phyloP scores from a whole-genome alignment of 1,284 basidiomycete genomes.

The Pascua sp. region DNA sequence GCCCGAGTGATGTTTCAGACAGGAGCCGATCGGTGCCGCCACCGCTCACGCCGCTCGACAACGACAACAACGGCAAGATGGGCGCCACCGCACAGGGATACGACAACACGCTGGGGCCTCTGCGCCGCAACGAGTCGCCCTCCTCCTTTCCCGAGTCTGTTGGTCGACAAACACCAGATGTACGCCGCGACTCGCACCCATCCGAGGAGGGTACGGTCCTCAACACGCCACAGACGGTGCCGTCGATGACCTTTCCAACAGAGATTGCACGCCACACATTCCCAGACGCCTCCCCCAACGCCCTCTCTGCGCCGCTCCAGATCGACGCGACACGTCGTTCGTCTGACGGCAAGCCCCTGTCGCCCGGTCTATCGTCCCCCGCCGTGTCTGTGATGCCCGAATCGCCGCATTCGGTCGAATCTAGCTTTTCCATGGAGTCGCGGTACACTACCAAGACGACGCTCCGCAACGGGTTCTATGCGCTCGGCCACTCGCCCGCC shows the following conservation, averaged over 20 bases:
- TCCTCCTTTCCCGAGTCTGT: too few species aligned
- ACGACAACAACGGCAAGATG: too few species aligned
- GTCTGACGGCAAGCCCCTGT: neutral
- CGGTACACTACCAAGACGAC: slow-evolving; percentile 2
- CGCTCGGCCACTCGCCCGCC: slow-evolving; percentile 13
- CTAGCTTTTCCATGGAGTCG: slow-evolving; percentile 10
- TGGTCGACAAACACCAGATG: too few species aligned
- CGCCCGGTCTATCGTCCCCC: neutral
- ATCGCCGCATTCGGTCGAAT: slow-evolving; percentile 8
- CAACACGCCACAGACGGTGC: slow-evolving; percentile 10
- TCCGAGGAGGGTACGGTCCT: slow-evolving; percentile 9
- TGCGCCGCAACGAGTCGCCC: too few species aligned
- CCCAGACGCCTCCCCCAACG: neutral
- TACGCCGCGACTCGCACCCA: too few species aligned
- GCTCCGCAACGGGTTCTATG: slow-evolving; percentile 12
- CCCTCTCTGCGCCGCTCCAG: neutral
- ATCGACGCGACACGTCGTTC: neutral
- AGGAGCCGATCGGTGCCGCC: too few species aligned
- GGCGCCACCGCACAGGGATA: too few species aligned
- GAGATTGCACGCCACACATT: too few species aligned
- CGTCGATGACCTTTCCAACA: neutral
- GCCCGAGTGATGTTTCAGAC: too few species aligned
- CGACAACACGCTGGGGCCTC: too few species aligned
- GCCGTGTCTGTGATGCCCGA: neutral
- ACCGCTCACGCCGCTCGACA: too few species aligned